phyloP scores from a whole-genome alignment of 106 monocot genomes.

The Triglochin maritima region DNA sequence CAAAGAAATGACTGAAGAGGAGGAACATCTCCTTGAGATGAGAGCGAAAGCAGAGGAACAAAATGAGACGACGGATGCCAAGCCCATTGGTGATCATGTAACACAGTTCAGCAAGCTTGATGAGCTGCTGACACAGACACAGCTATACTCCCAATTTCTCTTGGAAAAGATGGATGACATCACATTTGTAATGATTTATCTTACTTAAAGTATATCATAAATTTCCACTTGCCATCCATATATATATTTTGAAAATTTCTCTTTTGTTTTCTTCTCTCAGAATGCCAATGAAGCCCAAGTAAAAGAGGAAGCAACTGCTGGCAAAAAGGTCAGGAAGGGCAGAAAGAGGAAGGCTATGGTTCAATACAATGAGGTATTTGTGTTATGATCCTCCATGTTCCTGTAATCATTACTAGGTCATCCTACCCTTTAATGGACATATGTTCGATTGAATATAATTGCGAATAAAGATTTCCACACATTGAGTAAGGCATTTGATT shows the following conservation, averaged over 20 bases:
- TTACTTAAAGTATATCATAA: neutral
- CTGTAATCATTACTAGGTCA: neutral
- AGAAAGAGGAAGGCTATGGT: conserved; percentile 58
- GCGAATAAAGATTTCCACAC: too few species aligned
- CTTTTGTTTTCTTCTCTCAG: conserved; percentile 16
- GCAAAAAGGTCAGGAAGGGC: conserved; percentile 44
- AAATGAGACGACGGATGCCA: neutral
- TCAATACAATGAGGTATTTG: conserved; percentile 49
- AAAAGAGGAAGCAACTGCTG: conserved; percentile 16
- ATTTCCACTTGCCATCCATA: neutral
- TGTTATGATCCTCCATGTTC: neutral
- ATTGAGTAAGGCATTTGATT: too few species aligned
- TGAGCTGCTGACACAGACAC: conserved; percentile 62
- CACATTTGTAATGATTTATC: conserved; percentile 27
- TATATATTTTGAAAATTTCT: neutral
- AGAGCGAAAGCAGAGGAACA: conserved; percentile 18
- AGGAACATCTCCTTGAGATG: conserved; percentile 29
- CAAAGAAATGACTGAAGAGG: conserved; percentile 44
- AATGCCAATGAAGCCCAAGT: conserved; percentile 15
- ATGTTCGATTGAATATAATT: too few species aligned
- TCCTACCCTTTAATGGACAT: too few species aligned
- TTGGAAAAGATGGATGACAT: conserved; percentile 86
- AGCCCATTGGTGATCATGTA: conserved; percentile 3
- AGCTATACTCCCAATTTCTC: conserved; percentile 70
- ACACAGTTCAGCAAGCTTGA: conserved; percentile 49